Base-by-base conservation (phyloP, 2,329 filamentous ascomycete species). In the Pseudogymnoascus sp. region DNA sequence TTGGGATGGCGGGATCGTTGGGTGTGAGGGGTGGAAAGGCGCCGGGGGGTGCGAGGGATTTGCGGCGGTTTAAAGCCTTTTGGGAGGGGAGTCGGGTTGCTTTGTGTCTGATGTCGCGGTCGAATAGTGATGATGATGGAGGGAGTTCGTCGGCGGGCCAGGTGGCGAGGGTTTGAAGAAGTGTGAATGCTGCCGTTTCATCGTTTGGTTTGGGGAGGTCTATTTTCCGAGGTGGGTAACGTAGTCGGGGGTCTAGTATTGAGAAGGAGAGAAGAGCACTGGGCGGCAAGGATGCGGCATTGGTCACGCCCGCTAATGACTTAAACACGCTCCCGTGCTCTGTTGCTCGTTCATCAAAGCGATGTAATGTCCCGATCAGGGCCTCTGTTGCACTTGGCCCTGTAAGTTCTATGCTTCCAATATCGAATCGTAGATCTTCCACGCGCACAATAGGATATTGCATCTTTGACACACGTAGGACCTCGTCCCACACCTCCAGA, bases 351-450 rank as follows among this genome's bases (percentile, higher is more conserved):
- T 77, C 64, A 6, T 67, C 40, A 62, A 81, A 82, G 0, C 83
- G 79, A 53, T 82, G 82, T 6, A 97, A 77, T 8, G 90, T 81
- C 23, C 87, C 84, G 9, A 90, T 78, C 1, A 99, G 77, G 2
- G 89, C 80, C 74, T 97, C 92, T 1, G 89, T 91, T 3, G 92
- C 89, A 6, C 84, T 89, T 11, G 93, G 92, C 0, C 88, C 88
- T 14, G 80, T 82, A 38, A 90, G 77, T 63, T 89, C 84, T 66
- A 91, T 88, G 67, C 87, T 89, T 31, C 88, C 88, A 72, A 91
- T 82, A 70, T 90, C 87, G 68, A 87, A 90, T 3, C 88, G 80
- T 36, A 90, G 75, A 70, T 90, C 88, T 69, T 89, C 84, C 12
- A 88, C 76, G 65, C 79, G 79, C 9, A 88, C 80, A 25, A 78